Conservation (phyloP, 2,329 filamentous ascomycete genomes). For the Fonsecaea erecta region DNA sequence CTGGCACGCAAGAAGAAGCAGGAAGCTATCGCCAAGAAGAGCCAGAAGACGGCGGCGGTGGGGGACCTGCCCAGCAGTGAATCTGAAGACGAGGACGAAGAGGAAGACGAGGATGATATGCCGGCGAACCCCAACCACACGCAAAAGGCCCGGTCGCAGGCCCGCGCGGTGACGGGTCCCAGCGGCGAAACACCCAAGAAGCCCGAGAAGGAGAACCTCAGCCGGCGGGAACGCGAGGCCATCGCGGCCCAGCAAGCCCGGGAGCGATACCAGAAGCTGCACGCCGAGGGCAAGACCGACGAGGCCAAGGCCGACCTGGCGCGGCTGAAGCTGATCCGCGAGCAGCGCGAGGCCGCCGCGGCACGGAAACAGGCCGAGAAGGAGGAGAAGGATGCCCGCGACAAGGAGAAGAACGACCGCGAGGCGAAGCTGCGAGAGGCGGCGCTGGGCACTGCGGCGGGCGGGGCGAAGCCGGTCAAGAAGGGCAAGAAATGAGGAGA, state of each 20-base stretch:
- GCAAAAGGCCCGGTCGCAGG: constrained; percentile 69
- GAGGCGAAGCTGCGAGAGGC: constrained; percentile 49
- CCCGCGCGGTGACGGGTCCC: constrained; percentile 42
- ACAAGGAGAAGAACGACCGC: constrained; percentile 45
- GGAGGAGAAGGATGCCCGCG: constrained; percentile 53
- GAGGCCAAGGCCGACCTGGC: constrained; percentile 90
- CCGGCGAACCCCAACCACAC: constrained; percentile 91
- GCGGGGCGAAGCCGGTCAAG: constrained; percentile 39
- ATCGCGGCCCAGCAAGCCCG: constrained; percentile 85
- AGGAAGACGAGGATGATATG: constrained; percentile 46
- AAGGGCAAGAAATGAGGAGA: constrained; percentile 38
- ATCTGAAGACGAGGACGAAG: constrained; percentile 50
- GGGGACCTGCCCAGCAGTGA: constrained; percentile 83
- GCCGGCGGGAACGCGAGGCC: constrained; percentile 74
- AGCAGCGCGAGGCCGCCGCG: constrained; percentile 83
- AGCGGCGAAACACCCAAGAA: constrained; percentile 60
- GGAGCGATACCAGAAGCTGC: constrained; percentile 87
- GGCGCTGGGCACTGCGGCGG: constrained; percentile 43
- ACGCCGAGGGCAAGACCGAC: constrained; percentile 94
- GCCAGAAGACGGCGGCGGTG: constrained; percentile 72
- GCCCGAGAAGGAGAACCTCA: constrained; percentile 61
- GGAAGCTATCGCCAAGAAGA: constrained; percentile 79
- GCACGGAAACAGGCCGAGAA: constrained; percentile 79
- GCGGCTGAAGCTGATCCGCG: constrained; percentile 76
- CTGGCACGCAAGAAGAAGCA: constrained; percentile 89